Percentiles rank a stretch among this genome's conserved stretches.
Conservation (phyloP, 164 flowering plant species). For the Pachysandra terminalis region DNA sequence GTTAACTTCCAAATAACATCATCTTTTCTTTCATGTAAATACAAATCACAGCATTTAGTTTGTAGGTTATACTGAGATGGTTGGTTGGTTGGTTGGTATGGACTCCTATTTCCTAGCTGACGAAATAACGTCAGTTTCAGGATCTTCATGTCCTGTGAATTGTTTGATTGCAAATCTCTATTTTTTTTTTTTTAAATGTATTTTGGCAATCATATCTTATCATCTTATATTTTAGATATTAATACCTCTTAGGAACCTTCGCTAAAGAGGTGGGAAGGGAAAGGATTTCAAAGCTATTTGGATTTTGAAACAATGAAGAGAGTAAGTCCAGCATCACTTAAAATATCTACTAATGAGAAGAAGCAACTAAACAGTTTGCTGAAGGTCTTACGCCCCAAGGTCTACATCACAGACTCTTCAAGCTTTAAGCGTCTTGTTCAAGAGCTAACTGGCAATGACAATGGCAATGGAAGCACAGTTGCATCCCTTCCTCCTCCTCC, state of each 20-base stretch:
- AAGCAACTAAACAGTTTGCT: constrained; percentile 31
- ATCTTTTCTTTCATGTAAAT: constrained; percentile 15
- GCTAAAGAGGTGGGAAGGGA: constrained; percentile 8
- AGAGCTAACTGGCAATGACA: constrained; percentile 64
- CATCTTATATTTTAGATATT: no score
- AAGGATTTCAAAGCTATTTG: constrained; percentile 15
- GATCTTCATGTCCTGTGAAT: constrained; percentile 21
- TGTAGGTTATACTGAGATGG: no score
- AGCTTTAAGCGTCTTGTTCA: constrained; percentile 64
- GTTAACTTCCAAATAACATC: constrained; percentile 22
- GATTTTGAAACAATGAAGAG: constrained; percentile 25
- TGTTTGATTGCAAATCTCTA: constrained; percentile 10
- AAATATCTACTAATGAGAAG: constrained; percentile 21
- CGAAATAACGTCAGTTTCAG: constrained; percentile 29
- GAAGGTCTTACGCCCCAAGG: constrained; percentile 48
- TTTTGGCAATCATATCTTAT: no score
- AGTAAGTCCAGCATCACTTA: constrained; percentile 19
- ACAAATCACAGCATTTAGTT: constrained; percentile 25
- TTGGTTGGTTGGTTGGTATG: no score
- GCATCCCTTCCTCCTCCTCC: constrained; percentile 6
- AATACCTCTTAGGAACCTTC: constrained; percentile 25
- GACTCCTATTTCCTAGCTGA: constrained; percentile 15
- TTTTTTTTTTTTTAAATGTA: constrained; percentile 6
- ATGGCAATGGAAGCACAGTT: constrained; percentile 36
- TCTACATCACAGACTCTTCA: constrained; percentile 53